Evolutionary conservation across 768 basidiomycete genomes (phyloP).

Genomic region (Pulveroboletus sp.): DNA sequence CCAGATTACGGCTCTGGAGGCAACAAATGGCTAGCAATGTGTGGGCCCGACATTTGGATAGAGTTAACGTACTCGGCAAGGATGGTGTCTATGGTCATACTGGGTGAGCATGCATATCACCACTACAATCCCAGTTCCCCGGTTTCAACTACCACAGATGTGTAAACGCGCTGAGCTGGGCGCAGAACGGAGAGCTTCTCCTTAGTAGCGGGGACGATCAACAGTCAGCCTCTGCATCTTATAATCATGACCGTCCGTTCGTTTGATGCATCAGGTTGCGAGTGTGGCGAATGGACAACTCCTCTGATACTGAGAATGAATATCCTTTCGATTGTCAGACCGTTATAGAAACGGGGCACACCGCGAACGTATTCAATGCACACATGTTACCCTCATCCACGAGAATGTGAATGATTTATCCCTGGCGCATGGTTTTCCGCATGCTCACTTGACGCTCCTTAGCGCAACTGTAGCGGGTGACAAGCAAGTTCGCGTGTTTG

Average conservation of each 20-base stretch:
- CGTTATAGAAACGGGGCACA: slow-evolving; percentile 77
- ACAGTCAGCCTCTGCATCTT: slow-evolving; percentile 40
- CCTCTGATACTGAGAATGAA: slow-evolving; percentile 36
- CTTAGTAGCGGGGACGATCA: slow-evolving; percentile 73
- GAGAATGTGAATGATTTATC: slow-evolving; percentile 55
- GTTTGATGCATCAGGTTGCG: slow-evolving; percentile 48
- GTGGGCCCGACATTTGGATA: slow-evolving; percentile 43
- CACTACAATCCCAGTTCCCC: neutral
- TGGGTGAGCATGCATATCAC: slow-evolving; percentile 46
- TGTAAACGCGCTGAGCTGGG: slow-evolving; percentile 77
- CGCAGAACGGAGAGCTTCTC: slow-evolving; percentile 57
- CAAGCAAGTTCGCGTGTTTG: slow-evolving; percentile 72
- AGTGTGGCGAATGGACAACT: slow-evolving; percentile 67
- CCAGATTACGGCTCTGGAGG: slow-evolving; percentile 22
- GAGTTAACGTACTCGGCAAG: slow-evolving; percentile 74
- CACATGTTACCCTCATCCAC: slow-evolving; percentile 76
- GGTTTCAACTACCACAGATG: slow-evolving; percentile 41
- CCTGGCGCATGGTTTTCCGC: slow-evolving; percentile 6
- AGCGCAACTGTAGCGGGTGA: slow-evolving; percentile 77
- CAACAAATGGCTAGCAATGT: slow-evolving; percentile 21
- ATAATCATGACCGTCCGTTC: neutral
- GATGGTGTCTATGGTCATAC: slow-evolving; percentile 58
- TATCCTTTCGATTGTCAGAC: slow-evolving; percentile 65
- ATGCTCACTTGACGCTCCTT: slow-evolving; percentile 7
- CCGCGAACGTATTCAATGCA: slow-evolving; percentile 79